These are phyloP conservation scores for Podospora fimiseda DNA, from an alignment of 495 filamentous ascomycete species.

Conservation along the genomic window DNA sequence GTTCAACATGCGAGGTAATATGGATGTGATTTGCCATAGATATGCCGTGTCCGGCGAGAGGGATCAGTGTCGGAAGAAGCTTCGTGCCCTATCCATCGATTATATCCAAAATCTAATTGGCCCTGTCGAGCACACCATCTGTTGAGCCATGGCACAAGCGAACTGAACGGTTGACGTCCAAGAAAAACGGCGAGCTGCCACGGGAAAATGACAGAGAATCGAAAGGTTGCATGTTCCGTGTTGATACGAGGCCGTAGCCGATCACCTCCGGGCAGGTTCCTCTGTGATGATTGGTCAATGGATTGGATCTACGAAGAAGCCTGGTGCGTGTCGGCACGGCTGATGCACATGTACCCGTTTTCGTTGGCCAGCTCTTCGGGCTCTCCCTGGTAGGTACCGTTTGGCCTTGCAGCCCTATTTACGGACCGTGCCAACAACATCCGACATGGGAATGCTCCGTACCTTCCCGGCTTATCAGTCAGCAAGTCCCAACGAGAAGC, in stretches of 20 bases:
- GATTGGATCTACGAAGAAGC: neutral
- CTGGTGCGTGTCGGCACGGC: neutral
- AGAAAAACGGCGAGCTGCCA: neutral
- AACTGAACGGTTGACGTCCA: neutral
- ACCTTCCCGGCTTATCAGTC: neutral
- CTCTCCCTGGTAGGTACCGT: neutral
- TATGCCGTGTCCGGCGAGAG: too few species aligned
- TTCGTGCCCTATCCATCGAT: too few species aligned
- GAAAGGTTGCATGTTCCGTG: neutral
- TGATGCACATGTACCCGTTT: slow-evolving; percentile 2
- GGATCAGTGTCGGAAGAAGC: too few species aligned
- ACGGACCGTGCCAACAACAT: neutral
- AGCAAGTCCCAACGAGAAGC: too few species aligned
- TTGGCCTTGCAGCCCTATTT: neutral
- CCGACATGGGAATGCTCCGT: slow-evolving; percentile 2
- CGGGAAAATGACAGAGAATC: neutral
- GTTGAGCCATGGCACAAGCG: neutral
- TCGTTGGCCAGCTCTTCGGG: neutral
- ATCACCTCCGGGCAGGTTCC: neutral
- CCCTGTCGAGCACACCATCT: neutral
- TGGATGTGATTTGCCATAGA: neutral
- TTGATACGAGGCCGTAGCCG: slow-evolving; percentile 3
- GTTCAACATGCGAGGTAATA: neutral
- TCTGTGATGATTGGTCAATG: neutral
- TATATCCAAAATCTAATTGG: too few species aligned